Evolutionary conservation across 169 alveolate genomes (phyloP).

Genomic region (Cyclospora cayetanensis): DNA sequence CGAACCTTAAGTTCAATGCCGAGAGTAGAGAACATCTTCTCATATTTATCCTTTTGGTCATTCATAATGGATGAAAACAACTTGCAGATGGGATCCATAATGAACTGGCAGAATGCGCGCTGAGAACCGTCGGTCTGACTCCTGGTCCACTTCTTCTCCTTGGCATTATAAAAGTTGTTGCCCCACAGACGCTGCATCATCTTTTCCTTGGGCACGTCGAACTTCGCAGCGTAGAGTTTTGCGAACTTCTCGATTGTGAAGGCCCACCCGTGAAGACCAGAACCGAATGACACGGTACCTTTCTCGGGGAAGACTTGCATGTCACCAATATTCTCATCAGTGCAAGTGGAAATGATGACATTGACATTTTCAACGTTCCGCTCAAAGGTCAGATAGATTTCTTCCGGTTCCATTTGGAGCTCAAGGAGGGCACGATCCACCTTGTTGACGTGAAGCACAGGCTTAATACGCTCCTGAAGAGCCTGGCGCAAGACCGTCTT

Average conservation of each 20-base stretch:
- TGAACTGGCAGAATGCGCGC: constrained; percentile 94
- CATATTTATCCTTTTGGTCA: constrained; percentile 91
- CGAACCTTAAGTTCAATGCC: constrained; percentile 91
- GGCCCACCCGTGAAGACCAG: constrained; percentile 99
- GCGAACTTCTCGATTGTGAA: constrained; percentile 98
- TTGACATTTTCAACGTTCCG: constrained; percentile 97
- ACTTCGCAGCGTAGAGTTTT: constrained; percentile 95
- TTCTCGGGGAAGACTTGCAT: constrained; percentile 96
- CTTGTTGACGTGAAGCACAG: constrained; percentile 98
- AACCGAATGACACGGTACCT: constrained; percentile 99
- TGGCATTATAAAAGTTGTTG: constrained; percentile 97
- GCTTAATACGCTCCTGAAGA: constrained; percentile 97
- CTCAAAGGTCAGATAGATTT: constrained; percentile 96
- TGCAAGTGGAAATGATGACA: constrained; percentile 97
- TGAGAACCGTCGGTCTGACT: constrained; percentile 70
- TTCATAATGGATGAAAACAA: constrained; percentile 94
- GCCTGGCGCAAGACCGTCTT: constrained; percentile 99
- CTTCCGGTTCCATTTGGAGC: constrained; percentile 98
- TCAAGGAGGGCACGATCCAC: constrained; percentile 98
- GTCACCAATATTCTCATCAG: constrained; percentile 96
- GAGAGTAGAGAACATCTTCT: constrained; percentile 92
- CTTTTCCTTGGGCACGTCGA: constrained; percentile 94
- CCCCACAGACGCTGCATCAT: constrained; percentile 99
- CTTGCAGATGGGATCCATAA: constrained; percentile 98
- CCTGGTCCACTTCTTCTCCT: constrained; percentile 93